phyloP scores from a whole-genome alignment of 345 rosid species.

The Rubroshorea leprosula region DNA sequence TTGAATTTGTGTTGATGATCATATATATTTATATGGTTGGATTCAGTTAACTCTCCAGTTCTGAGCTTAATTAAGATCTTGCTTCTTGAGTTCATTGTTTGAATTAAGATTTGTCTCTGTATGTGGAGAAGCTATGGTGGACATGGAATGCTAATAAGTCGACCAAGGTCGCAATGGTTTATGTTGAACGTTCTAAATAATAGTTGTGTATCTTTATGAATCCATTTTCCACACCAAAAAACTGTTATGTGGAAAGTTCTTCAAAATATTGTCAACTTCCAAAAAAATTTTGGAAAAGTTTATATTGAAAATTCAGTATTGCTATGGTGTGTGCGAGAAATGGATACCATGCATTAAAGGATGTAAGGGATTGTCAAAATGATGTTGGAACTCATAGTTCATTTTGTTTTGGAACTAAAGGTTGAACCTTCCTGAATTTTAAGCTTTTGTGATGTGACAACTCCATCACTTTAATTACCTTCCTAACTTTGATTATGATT shows the following conservation, averaged over 20 bases:
- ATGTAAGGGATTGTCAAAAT: too few relatives aligned
- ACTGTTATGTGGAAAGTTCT: too few relatives aligned
- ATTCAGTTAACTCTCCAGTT: background rate
- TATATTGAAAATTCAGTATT: too few relatives aligned
- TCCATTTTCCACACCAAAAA: background rate
- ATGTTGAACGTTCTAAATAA: background rate
- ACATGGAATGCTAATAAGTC: background rate
- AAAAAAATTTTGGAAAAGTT: too few relatives aligned
- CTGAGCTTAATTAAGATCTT: background rate
- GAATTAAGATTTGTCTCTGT: background rate
- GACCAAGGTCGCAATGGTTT: background rate
- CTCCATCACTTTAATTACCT: background rate
- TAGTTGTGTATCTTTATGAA: background rate
- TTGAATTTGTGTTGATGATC: background rate
- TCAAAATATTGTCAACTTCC: too few relatives aligned
- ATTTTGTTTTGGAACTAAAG: too few relatives aligned
- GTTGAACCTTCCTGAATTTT: background rate
- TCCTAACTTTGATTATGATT: constrained; percentile 8
- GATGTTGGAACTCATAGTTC: too few relatives aligned
- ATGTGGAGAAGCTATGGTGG: background rate
- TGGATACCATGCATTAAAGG: too few relatives aligned
- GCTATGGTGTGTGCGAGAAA: too few relatives aligned
- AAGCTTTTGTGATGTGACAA: background rate
- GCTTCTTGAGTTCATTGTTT: background rate
- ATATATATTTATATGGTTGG: background rate